Base-by-base conservation (phyloP, 768 basidiomycete genomes). In the Leccinum aurantiacum region DNA sequence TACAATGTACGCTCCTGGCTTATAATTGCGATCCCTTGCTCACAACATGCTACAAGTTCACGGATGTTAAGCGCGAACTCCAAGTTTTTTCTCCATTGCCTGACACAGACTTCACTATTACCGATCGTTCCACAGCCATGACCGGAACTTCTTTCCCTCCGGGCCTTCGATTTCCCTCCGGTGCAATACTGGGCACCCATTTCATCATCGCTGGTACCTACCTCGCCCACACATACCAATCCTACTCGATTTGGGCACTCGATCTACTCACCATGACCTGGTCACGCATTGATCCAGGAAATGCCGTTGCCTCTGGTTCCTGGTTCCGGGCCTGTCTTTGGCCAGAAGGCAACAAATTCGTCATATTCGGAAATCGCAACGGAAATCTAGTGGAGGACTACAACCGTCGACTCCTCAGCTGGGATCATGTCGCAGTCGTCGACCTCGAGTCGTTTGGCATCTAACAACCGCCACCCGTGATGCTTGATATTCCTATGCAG, bases 131-230 rank as follows among this genome's bases (percentile, higher is more conserved):
- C 7, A 71, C 83, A 11, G 76, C 85, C 14, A 97, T 98, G 94
- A 80, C 80, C 17, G 92, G 91, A 19, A 78, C 84, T 13, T 83
- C 89, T 1, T 90, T 93, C 65, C 96, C 96, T 22, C 96, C 97
- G 0, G 96, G 96, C 13, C 84, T 98, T 48, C 89, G 96, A 9
- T 99, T 99, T 78, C 96, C 96, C 6, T 91, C 94, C 0, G 96
- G 95, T 19, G 93, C 93, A 33, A 87, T 98, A 61, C 78, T 97
- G 7, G 97, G 95, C 31, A 87, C 86, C 33, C 87, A 94, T 72
- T 84, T 99, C 71, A 90, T 99, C 73, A 88, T 98, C 55, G 94
- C 93, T 9, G 96, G 96, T 31, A 96, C 94, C 19, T 97, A 97
- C 70, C 88, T 99, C 59, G 93, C 95, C 1, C 91, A 95, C 69